Evolutionary conservation across 371 early-diverging fungal species (phyloP), one percentile per base, ranked within the genome.

Genomic region (Mucor lusitanicus): DNA sequence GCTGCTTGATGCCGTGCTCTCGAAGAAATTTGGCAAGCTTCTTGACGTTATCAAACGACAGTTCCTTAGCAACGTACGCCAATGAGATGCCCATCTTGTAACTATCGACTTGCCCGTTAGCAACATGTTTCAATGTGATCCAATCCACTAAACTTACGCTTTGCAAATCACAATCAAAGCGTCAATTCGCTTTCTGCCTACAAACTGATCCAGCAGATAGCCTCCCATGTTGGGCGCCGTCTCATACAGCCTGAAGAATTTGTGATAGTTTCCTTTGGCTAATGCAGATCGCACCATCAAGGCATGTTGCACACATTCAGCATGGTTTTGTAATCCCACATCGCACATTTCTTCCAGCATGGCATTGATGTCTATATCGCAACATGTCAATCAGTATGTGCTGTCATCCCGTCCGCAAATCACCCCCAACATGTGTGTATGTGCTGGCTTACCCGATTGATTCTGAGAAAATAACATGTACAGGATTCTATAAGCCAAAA

Each of bases 161-260:
- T 84, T 88, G 72, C 88, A 88, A 25, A 93, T 87, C 30, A 81
- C 75, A 37, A 77, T 80, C 63, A 95, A 67, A 21, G 95, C 93
- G 25, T 85, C 80, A 21, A 92, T 79, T 44, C 98, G 85, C 76
- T 94, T 95, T 40, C 97, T 90, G 32, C 89, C 91, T 3, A 91
- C 79, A 80, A 97, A 96, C 44, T 94, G 91, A 78, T 96, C 94
- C 87, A 98, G 91, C 57, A 98, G 76, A 74, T 91, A 94, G 7
- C 84, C 87, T 42, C 91, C 88, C 93, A 95, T 91, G 71, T 95
- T 91, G 15, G 97, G 97, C 0, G 95, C 89, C 3, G 64, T 60
- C 23, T 73, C 70, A 75, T 94, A 97, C 42, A 96, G 81, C 37
- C 73, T 65, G 73, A 97, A 98, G 61, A 96, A 86, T 9, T 77